Evolutionary conservation across 768 basidiomycete species (phyloP).

Genomic region (Tubosaeta brunneosetosa): DNA sequence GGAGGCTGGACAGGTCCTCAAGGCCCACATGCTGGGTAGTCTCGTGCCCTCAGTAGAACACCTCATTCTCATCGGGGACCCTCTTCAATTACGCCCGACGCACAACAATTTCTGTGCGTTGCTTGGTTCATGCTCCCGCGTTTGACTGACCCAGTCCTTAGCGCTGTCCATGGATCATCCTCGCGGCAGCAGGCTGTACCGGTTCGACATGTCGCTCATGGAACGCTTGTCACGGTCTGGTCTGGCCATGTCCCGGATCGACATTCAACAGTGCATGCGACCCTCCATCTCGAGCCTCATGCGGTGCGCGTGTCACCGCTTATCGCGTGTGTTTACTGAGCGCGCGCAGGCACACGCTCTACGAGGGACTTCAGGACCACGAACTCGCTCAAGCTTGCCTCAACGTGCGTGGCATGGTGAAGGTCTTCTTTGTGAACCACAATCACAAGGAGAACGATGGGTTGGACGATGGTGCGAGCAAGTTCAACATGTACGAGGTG

Average conservation of each 20-base stretch:
- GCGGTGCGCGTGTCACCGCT: slow-evolving; percentile 3
- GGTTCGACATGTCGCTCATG: slow-evolving; percentile 73
- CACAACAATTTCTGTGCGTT: slow-evolving; percentile 56
- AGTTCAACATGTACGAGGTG: slow-evolving; percentile 70
- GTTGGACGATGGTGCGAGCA: slow-evolving; percentile 56
- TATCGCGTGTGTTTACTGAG: neutral
- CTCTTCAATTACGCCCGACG: slow-evolving; percentile 67
- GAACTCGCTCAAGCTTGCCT: slow-evolving; percentile 46
- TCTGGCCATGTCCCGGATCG: slow-evolving; percentile 62
- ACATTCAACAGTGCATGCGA: slow-evolving; percentile 73
- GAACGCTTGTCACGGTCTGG: slow-evolving; percentile 59
- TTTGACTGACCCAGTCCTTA: slow-evolving; percentile 25
- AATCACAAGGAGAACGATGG: slow-evolving; percentile 55
- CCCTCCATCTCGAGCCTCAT: slow-evolving; percentile 58
- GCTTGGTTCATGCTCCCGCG: neutral
- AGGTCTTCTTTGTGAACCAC: slow-evolving; percentile 67
- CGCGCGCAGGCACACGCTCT: slow-evolving; percentile 48
- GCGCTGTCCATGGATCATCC: slow-evolving; percentile 65
- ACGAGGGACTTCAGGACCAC: slow-evolving; percentile 58
- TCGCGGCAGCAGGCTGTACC: slow-evolving; percentile 51
- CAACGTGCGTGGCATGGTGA: slow-evolving; percentile 54
- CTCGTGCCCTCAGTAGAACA: slow-evolving; percentile 66
- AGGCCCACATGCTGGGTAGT: slow-evolving; percentile 66
- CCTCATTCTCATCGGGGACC: slow-evolving; percentile 78
- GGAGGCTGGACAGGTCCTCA: slow-evolving; percentile 79